These are phyloP conservation scores for Globisporangium okanoganense DNA, from an alignment of 352 stramenopile genomes.

Conservation along the genomic window DNA sequence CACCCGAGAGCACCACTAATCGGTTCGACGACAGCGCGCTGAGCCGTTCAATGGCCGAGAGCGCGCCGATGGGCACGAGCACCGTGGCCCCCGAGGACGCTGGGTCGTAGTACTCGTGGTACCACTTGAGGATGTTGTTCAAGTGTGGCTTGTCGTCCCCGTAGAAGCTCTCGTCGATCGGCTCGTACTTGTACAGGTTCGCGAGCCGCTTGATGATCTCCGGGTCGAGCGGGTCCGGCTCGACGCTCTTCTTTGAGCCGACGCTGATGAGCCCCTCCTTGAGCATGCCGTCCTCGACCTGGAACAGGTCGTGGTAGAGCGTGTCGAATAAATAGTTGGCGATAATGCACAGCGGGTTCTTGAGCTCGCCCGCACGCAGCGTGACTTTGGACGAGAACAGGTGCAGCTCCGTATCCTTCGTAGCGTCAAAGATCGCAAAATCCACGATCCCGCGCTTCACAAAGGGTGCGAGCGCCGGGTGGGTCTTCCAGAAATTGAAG, in stretches of 20 bases:
- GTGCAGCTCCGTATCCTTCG: conserved; percentile 76
- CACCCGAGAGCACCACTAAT: conserved; percentile 86
- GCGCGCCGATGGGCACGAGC: conserved; percentile 89
- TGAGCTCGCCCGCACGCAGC: conserved; percentile 45
- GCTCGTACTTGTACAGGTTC: conserved; percentile 88
- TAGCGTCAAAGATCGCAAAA: conserved; percentile 93
- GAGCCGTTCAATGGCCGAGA: conserved; percentile 76
- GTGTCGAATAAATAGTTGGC: conserved; percentile 96
- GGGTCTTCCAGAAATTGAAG: conserved; percentile 92
- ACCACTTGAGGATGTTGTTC: conserved; percentile 92
- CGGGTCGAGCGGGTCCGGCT: conserved; percentile 86
- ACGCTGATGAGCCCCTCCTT: conserved; percentile 92
- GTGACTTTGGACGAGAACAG: conserved; percentile 58
- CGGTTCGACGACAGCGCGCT: conserved; percentile 45
- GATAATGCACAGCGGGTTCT: conserved; percentile 89
- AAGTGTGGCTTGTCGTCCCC: conserved; percentile 59
- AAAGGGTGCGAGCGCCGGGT: conserved; percentile 83
- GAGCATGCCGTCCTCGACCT: conserved; percentile 78
- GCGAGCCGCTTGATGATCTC: conserved; percentile 93
- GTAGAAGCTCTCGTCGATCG: conserved; percentile 85
- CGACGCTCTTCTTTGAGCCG: conserved; percentile 55
- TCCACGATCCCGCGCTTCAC: conserved; percentile 87
- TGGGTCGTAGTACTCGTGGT: conserved; percentile 75
- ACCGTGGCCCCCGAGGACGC: conserved; percentile 68
- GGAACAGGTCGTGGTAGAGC: conserved; percentile 89